These are phyloP conservation scores for Echinochloa phyllopogon DNA, from an alignment of 176 grass and related monocot species.

Conservation along the genomic window DNA sequence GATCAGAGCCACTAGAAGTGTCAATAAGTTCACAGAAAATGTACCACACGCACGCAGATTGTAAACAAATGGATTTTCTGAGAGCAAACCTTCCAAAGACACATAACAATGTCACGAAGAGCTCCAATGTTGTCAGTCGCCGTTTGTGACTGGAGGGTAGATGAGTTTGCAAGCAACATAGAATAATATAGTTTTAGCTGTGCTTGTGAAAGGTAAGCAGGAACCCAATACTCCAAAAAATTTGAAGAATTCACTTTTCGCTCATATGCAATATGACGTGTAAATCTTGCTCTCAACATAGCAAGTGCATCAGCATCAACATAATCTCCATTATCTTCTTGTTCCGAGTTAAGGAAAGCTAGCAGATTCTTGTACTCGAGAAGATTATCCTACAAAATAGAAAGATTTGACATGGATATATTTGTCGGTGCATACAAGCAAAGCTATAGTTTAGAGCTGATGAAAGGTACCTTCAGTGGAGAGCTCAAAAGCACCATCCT, in stretches of 20 bases:
- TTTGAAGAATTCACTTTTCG: constrained; percentile 60
- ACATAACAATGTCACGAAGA: constrained; percentile 58
- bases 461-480: constrained; percentile 59
- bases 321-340: constrained; percentile 16
- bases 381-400: constrained; percentile 75
- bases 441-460: constrained; percentile 12
- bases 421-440: constrained; percentile 30
- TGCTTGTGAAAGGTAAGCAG: constrained; percentile 67
- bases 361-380: constrained; percentile 62
- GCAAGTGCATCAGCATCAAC: constrained; percentile 49
- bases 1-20: constrained; percentile 28
- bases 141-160: constrained; percentile 61
- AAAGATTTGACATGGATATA: constrained; percentile 42
- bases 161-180: constrained; percentile 60
- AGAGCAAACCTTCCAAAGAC: constrained; percentile 71
- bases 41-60: background rate
- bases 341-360: constrained; percentile 66
- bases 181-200: constrained; percentile 79
- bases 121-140: constrained; percentile 56
- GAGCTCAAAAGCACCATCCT: constrained; percentile 80
- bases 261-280: constrained; percentile 67
- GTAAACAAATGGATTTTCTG: constrained; percentile 20
- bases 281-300: constrained; percentile 60
- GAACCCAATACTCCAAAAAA: constrained; percentile 86
- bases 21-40: constrained; percentile 26